Base-by-base conservation (phyloP, 208 protist genomes). In the Tritrichomonas foetus region DNA sequence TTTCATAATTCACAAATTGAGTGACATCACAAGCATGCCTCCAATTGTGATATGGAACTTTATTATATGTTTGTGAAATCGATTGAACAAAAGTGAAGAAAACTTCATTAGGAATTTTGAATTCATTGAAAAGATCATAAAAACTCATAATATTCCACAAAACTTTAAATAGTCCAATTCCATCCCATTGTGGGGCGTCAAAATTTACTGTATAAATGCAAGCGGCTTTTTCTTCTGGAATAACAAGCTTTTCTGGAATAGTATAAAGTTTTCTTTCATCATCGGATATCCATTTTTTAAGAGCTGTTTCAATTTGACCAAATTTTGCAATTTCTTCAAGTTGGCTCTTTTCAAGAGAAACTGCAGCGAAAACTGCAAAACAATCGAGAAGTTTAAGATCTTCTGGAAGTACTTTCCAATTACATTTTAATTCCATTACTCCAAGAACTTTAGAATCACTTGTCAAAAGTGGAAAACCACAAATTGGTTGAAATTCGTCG, bases 1-100 rank as follows among this genome's bases (percentile, higher is more conserved):
- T 47, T 61, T 95, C 69, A 61, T 93, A 94, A 72, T 94, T 96
- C 27, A 96, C 94, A 72, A 78, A 96, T 93, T 97, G 95, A 50
- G 96, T 95, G 25, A 96, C 96, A 94, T 97, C 96, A 22, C 96
- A 61, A 1, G 96, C 96, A 84, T 97, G 96, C 11, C 92, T 33
- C 53, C 95, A 96, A 94, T 96, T 97, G 94, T 97, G 96, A 92
- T 97, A 97, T 49, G 96, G 95, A 89, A 96, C 96, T 33, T 94
- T 75, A 78, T 93, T 61, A 20, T 95, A 95, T 55, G 89, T 93
- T n/a, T 14, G 0, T 41, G 49, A 55, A 22, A 95, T 92, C 39
- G n/a, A 14, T 0, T 13, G 41, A 20, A 95, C 8, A 30, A 95
- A 95, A 33, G 44, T 47, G 49, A 66, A 82, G 16, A 95, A 47